phyloP scores from a whole-genome alignment of 208 protist genomes.

The Strigomonas culicis region DNA sequence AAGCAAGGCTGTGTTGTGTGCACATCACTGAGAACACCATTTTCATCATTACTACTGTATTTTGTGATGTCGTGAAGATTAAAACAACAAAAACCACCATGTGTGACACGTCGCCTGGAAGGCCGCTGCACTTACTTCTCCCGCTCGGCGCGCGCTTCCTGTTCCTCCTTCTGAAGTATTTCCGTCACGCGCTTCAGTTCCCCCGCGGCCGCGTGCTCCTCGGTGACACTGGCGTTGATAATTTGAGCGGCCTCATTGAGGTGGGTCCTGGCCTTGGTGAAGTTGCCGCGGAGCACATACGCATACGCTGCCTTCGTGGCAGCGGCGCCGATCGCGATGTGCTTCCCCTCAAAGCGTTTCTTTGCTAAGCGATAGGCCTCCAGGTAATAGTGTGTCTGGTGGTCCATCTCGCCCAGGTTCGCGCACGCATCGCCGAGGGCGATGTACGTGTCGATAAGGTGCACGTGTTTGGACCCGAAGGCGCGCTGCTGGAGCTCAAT shows the following conservation, averaged over 20 bases:
- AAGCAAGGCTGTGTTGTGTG: not conserved
- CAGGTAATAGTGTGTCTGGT: conserved; percentile 59
- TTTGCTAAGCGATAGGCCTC: conserved; percentile 68
- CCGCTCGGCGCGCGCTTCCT: not conserved
- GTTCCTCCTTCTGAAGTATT: conserved; percentile 21
- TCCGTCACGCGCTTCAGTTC: conserved; percentile 30
- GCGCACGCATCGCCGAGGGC: conserved; percentile 65
- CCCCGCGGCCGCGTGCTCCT: conserved; percentile 41
- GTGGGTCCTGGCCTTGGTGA: conserved; percentile 36
- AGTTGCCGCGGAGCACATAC: conserved; percentile 40
- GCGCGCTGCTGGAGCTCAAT: conserved; percentile 75
- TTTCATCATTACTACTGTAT: not conserved
- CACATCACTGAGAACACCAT: not conserved
- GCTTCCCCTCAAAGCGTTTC: conserved; percentile 52
- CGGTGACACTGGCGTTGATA: conserved; percentile 43
- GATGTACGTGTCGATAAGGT: conserved; percentile 72
- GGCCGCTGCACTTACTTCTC: not conserved
- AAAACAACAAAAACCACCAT: too few species aligned
- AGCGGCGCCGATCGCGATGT: conserved; percentile 61
- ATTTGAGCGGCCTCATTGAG: conserved; percentile 44
- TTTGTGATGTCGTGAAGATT: not conserved
- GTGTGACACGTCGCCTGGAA: too few species aligned
- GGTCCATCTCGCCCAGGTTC: conserved; percentile 47
- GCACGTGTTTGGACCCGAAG: conserved; percentile 71
- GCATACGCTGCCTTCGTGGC: conserved; percentile 55